Evolutionary conservation across 352 stramenopile genomes (phyloP).

Genomic region (Phytophthora constricta): DNA sequence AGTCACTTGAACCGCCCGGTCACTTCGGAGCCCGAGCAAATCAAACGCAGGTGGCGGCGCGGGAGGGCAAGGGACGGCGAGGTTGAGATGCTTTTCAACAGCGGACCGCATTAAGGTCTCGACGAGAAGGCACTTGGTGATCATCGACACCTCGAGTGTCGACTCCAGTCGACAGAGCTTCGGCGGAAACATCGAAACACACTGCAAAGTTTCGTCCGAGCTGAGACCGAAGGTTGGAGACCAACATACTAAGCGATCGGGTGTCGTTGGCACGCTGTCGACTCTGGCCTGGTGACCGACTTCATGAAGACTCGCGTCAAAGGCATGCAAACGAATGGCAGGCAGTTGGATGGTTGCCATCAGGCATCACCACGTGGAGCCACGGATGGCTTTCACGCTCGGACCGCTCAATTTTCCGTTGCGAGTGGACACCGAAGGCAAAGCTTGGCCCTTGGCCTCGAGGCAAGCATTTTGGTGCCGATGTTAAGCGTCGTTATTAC

Average conservation of each 20-base stretch:
- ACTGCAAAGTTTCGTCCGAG: not conserved
- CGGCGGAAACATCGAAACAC: not conserved
- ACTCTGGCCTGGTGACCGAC: too few relatives aligned
- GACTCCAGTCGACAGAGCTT: not conserved
- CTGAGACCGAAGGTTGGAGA: not conserved
- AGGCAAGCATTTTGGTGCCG: too few relatives aligned
- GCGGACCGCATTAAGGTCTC: not conserved
- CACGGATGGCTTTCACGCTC: not conserved
- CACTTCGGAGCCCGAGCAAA: constrained; percentile 22
- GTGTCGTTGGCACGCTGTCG: not conserved
- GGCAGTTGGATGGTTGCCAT: not conserved
- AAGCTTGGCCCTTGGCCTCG: too few relatives aligned
- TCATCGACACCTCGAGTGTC: not conserved
- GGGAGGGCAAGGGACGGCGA: constrained; percentile 14
- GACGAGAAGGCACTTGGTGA: not conserved
- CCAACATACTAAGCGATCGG: not conserved
- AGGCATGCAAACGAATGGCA: not conserved
- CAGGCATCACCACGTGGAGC: not conserved
- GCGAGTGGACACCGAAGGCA: not conserved
- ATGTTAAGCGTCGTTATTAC: constrained; percentile 9
- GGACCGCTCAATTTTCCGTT: not conserved
- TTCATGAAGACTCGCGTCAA: not conserved
- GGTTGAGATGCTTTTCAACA: not conserved
- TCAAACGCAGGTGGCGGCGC: constrained; percentile 32
- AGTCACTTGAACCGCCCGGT: constrained; percentile 13